Evolutionary conservation across 2,329 filamentous ascomycete species (phyloP).

Genomic region (Rosellinia necatrix): DNA sequence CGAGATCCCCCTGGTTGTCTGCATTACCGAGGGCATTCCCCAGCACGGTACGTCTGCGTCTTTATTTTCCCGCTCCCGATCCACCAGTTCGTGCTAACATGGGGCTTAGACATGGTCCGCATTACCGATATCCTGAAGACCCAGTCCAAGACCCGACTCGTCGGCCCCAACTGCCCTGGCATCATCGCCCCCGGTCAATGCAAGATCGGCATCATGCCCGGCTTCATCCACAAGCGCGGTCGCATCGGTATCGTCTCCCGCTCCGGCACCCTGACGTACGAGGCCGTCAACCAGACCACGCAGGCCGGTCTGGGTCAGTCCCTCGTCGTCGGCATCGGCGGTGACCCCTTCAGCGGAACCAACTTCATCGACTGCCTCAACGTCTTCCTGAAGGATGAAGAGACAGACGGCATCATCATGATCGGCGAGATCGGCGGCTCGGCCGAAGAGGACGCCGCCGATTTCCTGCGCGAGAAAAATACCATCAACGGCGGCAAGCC

Average conservation of each 20-base stretch:
- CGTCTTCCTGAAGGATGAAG: conserved; percentile 92
- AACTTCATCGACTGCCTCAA: conserved; percentile 99
- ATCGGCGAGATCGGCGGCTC: conserved; percentile 98
- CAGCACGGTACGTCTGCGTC: conserved; percentile 75
- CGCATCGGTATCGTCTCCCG: conserved; percentile 98
- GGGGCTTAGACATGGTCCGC: conserved; percentile 85
- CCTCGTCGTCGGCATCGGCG: conserved; percentile 96
- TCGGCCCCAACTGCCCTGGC: conserved; percentile 97
- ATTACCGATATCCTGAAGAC: conserved; percentile 98
- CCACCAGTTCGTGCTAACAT: conserved; percentile 11
- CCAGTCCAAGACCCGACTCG: conserved; percentile 93
- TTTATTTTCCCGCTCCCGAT: not conserved
- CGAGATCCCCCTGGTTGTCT: conserved; percentile 93
- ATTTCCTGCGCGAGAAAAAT: conserved; percentile 93
- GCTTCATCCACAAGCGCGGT: conserved; percentile 99
- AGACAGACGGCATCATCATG: conserved; percentile 99
- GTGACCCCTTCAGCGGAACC: conserved; percentile 97
- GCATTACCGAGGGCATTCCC: conserved; percentile 97
- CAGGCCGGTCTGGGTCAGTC: conserved; percentile 96
- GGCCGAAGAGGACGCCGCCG: conserved; percentile 96
- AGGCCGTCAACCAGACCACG: conserved; percentile 99
- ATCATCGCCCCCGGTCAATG: conserved; percentile 95
- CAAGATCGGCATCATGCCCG: conserved; percentile 99
- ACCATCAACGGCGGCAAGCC: conserved; percentile 84
- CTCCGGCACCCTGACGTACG: conserved; percentile 97